These are phyloP conservation scores for Aeschynomene evenia DNA, from an alignment of 306 rosid genomes.

Conservation along the genomic window DNA sequence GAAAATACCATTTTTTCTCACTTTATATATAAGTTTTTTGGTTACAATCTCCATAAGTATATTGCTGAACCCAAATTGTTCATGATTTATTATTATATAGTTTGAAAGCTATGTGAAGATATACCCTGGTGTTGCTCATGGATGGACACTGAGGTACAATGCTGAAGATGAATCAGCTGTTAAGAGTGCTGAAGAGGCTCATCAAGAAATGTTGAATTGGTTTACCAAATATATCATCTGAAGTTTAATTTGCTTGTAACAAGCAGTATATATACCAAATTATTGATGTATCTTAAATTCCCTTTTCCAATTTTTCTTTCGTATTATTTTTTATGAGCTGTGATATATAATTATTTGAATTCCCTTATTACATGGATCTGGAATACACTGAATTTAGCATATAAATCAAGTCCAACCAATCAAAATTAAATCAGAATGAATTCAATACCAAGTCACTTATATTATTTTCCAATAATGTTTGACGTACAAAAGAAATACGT, in stretches of 20 bases:
- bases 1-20: neutral
- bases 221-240: conserved; percentile 38
- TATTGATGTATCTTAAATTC: neutral
- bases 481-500: no score
- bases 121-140: conserved; percentile 51
- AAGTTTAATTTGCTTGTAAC: neutral
- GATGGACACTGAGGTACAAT: conserved; percentile 53
- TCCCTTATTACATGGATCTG: neutral
- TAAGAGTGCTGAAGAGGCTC: conserved; percentile 54
- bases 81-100: conserved; percentile 24
- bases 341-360: neutral
- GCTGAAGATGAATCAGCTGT: conserved; percentile 41
- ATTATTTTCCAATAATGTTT: no score
- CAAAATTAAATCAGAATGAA: neutral
- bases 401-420: no score
- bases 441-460: neutral
- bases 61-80: neutral
- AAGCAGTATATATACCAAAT: neutral
- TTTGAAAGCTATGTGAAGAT: conserved; percentile 46
- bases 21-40: neutral
- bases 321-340: neutral
- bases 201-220: conserved; percentile 48
- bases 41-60: neutral
- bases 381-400: no score
- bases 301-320: neutral